These are phyloP conservation scores for Penicillium expansum DNA, from an alignment of 2,329 filamentous ascomycete genomes.

Conservation along the genomic window DNA sequence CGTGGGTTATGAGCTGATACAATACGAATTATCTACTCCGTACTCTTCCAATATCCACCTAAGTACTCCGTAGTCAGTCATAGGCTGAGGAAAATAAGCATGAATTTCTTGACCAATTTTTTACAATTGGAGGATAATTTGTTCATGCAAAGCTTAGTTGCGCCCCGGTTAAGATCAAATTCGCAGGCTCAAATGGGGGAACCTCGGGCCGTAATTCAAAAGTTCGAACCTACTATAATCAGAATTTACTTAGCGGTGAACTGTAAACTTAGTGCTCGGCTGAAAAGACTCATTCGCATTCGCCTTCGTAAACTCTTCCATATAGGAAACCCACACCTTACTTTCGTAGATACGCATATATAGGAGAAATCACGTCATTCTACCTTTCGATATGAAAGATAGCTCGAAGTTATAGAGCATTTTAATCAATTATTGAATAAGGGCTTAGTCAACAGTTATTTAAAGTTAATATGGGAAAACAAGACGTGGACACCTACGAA, in stretches of 20 bases:
- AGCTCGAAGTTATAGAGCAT: too few species aligned
- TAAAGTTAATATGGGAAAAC: neutral
- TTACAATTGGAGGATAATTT: too few species aligned
- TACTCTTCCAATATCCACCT: too few species aligned
- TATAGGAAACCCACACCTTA: neutral
- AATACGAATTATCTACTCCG: too few species aligned
- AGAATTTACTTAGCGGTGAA: neutral
- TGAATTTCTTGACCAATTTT: too few species aligned
- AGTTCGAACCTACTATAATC: neutral
- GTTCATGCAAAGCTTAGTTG: too few species aligned
- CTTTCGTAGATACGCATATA: neutral
- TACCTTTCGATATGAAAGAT: neutral
- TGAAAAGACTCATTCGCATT: neutral
- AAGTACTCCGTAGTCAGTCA: too few species aligned
- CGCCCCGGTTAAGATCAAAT: too few species aligned
- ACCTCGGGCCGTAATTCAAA: neutral
- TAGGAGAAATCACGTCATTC: neutral
- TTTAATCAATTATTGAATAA: neutral
- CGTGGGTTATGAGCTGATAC: too few species aligned
- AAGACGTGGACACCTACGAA: neutral
- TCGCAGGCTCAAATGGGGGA: too few species aligned
- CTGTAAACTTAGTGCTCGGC: neutral
- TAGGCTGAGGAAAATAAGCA: too few species aligned
- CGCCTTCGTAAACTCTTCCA: neutral
- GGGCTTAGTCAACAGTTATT: neutral